phyloP scores from a whole-genome alignment of 179 eudicot species.

The Spinacia oleracea region DNA sequence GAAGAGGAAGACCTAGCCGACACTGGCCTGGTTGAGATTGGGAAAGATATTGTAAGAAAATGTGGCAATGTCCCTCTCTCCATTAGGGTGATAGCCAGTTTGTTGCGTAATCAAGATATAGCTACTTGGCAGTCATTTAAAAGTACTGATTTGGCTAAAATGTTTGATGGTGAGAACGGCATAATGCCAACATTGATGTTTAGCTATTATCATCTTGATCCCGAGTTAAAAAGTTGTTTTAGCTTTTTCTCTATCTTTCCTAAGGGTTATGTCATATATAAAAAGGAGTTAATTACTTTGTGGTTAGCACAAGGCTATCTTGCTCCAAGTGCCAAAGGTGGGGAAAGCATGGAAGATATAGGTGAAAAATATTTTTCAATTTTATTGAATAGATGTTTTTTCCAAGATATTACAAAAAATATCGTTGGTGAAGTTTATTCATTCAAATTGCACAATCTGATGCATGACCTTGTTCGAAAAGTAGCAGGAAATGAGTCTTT shows the following conservation, averaged over 20 bases:
- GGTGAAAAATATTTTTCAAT: constrained; percentile 15
- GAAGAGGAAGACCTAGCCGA: neutral
- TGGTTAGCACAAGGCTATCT: constrained; percentile 29
- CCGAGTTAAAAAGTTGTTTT: neutral
- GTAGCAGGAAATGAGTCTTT: constrained; percentile 9
- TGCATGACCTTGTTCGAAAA: constrained; percentile 10
- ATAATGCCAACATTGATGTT: constrained; percentile 4
- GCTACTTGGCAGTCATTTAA: neutral
- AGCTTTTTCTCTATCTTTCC: constrained; percentile 3
- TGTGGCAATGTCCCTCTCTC: constrained; percentile 13
- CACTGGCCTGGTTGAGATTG: neutral
- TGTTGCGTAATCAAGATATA: neutral
- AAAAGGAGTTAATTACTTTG: neutral
- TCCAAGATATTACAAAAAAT: neutral
- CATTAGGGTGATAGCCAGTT: neutral
- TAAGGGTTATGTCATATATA: neutral
- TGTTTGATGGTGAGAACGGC: neutral
- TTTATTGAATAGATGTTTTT: constrained; percentile 5
- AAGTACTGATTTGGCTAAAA: neutral
- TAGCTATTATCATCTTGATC: neutral
- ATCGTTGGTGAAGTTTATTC: constrained; percentile 2
- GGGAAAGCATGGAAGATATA: constrained; percentile 6
- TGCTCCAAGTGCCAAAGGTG: neutral
- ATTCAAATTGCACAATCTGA: constrained; percentile 11
- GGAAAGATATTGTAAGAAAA: neutral